Percentiles rank a stretch among this genome's conserved stretches.
Conservation (phyloP, 768 basidiomycete species). For the Leccinellum albellum region DNA sequence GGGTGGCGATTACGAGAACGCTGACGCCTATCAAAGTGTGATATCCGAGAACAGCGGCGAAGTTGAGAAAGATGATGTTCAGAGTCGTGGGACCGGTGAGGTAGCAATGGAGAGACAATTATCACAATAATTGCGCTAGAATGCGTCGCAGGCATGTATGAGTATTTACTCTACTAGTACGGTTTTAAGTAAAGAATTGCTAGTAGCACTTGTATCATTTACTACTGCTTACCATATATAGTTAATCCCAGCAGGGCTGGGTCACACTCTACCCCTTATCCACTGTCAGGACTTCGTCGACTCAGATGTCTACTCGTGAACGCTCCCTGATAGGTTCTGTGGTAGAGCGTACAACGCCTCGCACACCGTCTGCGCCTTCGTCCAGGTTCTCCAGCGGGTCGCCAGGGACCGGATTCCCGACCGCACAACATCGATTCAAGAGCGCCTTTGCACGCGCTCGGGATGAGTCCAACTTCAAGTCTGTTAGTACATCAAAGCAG, state of each 20-base stretch:
- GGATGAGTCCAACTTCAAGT: conserved; percentile 29
- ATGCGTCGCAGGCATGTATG: neutral
- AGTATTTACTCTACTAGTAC: neutral
- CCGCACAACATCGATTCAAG: conserved; percentile 58
- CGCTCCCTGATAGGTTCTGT: conserved; percentile 42
- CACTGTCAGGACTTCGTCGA: neutral
- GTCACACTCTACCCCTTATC: neutral
- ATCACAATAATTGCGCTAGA: neutral
- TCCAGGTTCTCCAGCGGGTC: conserved; percentile 12
- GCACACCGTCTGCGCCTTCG: conserved; percentile 23
- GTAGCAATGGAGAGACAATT: neutral
- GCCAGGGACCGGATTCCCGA: conserved; percentile 53
- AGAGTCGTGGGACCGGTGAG: neutral
- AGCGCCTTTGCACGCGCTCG: conserved; percentile 56
- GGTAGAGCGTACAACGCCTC: conserved; percentile 37
- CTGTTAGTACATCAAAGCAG: conserved; percentile 27
- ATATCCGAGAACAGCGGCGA: neutral
- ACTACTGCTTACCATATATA: neutral
- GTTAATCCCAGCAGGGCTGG: neutral
- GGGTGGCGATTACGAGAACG: conserved; percentile 14
- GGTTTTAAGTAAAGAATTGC: neutral
- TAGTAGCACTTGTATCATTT: neutral
- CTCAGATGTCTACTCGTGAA: conserved; percentile 19
- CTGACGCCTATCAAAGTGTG: neutral
- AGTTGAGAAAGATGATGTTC: neutral